Conservation (phyloP, 106 monocot genomes). For the Dendrobium nobile region DNA sequence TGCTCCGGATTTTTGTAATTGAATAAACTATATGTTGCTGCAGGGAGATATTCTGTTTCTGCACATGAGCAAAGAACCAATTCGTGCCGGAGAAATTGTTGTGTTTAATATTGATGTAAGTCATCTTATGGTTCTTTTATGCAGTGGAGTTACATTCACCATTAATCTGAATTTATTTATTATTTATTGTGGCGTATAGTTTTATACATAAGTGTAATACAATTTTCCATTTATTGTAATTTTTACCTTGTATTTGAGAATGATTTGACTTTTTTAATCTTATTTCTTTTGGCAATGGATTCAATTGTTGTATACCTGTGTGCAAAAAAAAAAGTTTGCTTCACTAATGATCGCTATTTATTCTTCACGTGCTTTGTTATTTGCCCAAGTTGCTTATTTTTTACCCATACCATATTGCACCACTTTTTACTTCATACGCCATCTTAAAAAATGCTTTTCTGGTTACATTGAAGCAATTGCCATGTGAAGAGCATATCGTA, state of each 20-base stretch:
- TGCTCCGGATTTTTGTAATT: background rate
- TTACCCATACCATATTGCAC: background rate
- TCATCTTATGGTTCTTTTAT: constrained; percentile 4
- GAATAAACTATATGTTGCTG: background rate
- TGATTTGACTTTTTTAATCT: background rate
- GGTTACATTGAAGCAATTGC: background rate
- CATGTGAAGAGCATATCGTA: background rate
- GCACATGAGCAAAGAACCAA: constrained; percentile 57
- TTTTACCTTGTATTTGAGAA: background rate
- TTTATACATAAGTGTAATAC: background rate
- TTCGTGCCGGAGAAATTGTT: constrained; percentile 70
- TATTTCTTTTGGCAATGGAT: constrained; percentile 1
- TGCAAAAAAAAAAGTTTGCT: background rate
- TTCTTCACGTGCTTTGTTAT: background rate
- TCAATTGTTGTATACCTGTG: constrained; percentile 1
- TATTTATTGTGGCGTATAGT: background rate
- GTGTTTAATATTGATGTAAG: constrained; percentile 71
- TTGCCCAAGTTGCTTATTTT: background rate
- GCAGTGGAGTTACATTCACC: background rate
- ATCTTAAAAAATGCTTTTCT: background rate
- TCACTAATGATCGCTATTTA: background rate
- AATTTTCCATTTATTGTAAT: background rate
- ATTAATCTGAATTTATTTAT: background rate
- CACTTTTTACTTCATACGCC: background rate
- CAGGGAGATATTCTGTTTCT: constrained; percentile 73